Evolutionary conservation across 495 filamentous ascomycete species (phyloP).

Genomic region (Podospora fimiseda): DNA sequence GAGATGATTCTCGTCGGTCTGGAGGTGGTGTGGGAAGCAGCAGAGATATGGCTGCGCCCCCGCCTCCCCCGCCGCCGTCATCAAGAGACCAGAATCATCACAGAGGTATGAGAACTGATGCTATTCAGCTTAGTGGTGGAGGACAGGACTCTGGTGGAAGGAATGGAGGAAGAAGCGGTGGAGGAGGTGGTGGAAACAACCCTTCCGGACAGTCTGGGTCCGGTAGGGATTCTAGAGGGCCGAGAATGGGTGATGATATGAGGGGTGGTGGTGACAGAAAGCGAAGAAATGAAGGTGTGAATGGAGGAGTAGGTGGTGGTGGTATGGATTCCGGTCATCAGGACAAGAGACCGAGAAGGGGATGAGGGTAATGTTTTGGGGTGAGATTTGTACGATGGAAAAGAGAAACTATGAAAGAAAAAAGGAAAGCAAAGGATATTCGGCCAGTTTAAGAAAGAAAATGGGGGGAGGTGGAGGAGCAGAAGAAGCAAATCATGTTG

Average conservation of each 20-base stretch:
- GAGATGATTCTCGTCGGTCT: conserved; percentile 21
- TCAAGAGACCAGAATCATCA: conserved; percentile 21
- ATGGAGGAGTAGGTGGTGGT: neutral
- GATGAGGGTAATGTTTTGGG: conserved; percentile 11
- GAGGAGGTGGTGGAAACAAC: too few species aligned
- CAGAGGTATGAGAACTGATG: conserved; percentile 10
- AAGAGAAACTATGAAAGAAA: neutral
- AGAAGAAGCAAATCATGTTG: too few species aligned
- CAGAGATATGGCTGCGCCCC: conserved; percentile 21
- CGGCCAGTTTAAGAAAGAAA: too few species aligned
- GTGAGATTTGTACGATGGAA: neutral
- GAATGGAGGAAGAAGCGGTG: conserved; percentile 3
- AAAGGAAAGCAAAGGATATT: too few species aligned
- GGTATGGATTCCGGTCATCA: conserved; percentile 18
- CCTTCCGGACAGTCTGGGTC: neutral
- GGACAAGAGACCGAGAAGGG: conserved; percentile 28
- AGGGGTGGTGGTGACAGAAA: conserved; percentile 23
- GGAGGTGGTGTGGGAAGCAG: conserved; percentile 12
- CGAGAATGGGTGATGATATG: conserved; percentile 14
- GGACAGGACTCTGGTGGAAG: conserved; percentile 11
- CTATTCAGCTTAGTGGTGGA: conserved; percentile 4
- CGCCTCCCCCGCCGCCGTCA: conserved; percentile 25
- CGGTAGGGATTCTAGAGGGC: conserved; percentile 23
- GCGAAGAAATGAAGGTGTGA: conserved; percentile 25
- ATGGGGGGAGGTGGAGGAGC: too few species aligned